Percentiles rank a stretch among this genome's conserved stretches.
These are phyloP conservation scores for Arabidopsis thaliana DNA, from an alignment of 345 rosid species.

Conservation along the genomic window TAIR10.1 NC_003071.7:15226501-15227000, in stretches of 20 bases:
- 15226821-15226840: background rate
- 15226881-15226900: constrained; percentile 13
- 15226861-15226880: constrained; percentile 21
- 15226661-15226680: background rate
- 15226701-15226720: background rate
- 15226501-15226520: background rate
- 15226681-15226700: background rate
- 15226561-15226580: constrained; percentile 61
- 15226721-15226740: constrained; percentile 32
- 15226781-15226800: constrained; percentile 1
- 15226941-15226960: background rate
- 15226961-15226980: background rate
- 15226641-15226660: background rate
- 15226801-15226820: constrained; percentile 20
- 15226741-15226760: background rate
- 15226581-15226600: constrained; percentile 46
- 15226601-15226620: constrained; percentile 38
- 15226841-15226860: constrained; percentile 4
- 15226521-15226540: constrained; percentile 64
- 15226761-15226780: background rate
- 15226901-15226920: background rate
- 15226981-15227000: constrained; percentile 14
- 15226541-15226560: constrained; percentile 98
- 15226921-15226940: background rate
- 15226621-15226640: constrained; percentile 42